Evolutionary conservation across 1,284 basidiomycete species (phyloP), one percentile per base, ranked within the genome.

Genomic region (Kalmanozyma brasiliensis): DNA sequence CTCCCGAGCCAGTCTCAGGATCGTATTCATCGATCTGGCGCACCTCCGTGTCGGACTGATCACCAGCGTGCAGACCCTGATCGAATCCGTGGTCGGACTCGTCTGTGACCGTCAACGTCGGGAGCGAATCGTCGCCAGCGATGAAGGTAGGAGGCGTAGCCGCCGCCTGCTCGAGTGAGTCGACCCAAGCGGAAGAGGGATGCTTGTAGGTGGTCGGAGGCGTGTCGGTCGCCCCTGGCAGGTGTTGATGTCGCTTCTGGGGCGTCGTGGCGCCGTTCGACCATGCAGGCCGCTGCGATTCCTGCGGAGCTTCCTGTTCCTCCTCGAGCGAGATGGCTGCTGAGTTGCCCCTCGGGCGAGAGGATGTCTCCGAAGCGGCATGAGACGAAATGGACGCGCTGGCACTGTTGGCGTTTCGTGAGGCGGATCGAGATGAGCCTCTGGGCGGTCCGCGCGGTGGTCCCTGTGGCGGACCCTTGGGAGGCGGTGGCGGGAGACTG

Each of bases 401-500:
- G 26, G 22, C 38, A n/a, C 20, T 46, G 22, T 55, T 44, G 36
- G 63, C 45, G 34, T 56, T 60, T 45, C 64, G 64, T 26, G 64
- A 67, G 24, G 59, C 53, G 14, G 57, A 41, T 16, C 65, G 53
- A 26, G 67, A 63, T 10, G 62, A 35, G 22, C 70, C 71, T 17
- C 67, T 43, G 8, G 71, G 55, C n/a, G 71, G 71, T 16, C 71
- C 67, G 29, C 32, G 42, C 4, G 67, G 62, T 23, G 71, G 71
- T 4, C 56, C 55, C 24, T 49, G 46, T 4, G 61, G 55, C 16
- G 52, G 52, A 8, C 45, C 49, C 29, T 53, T 52, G 3, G 57
- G 52, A 20, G 57, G n/a, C n/a, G n/a, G 49, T 10, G 60, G 52
- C 19, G 49, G 70, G 23, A 44, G 19, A 17, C 32, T 34, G 4